phyloP scores from a whole-genome alignment of 257 asterid species.

The Plantago elongata region DNA sequence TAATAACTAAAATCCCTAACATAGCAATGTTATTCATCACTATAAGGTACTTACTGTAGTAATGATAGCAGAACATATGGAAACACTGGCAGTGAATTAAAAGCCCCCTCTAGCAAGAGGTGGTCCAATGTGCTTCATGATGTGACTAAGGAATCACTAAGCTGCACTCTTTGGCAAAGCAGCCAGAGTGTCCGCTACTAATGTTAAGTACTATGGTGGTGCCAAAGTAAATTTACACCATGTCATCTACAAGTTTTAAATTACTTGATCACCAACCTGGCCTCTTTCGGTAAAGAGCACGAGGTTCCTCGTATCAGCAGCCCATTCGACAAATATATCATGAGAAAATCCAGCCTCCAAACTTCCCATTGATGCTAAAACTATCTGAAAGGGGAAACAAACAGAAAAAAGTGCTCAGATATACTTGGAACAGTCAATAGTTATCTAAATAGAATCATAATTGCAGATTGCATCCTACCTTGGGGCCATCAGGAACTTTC shows the following conservation, averaged over 20 bases:
- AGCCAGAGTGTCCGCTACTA: too few relatives aligned
- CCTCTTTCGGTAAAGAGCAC: conserved; percentile 95
- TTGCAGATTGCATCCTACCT: conserved; percentile 42
- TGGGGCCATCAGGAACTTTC: conserved; percentile 75
- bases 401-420: conserved; percentile 17
- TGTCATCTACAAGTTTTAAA: conserved; percentile 6
- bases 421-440: conserved; percentile 18
- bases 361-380: conserved; percentile 96
- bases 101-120: too few relatives aligned
- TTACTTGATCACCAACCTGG: conserved; percentile 52
- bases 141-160: too few relatives aligned
- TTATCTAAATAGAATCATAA: conserved; percentile 14
- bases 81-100: too few relatives aligned
- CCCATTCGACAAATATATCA: conserved; percentile 97
- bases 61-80: too few relatives aligned
- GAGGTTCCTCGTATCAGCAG: conserved; percentile 90
- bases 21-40: too few relatives aligned
- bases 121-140: too few relatives aligned
- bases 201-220: neutral
- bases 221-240: conserved; percentile 20
- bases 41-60: too few relatives aligned
- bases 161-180: too few relatives aligned
- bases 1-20: too few relatives aligned
- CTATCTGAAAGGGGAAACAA: conserved; percentile 49
- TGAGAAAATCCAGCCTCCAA: conserved; percentile 95